phyloP scores from a whole-genome alignment of 1,284 basidiomycete genomes.

The Leccinum pachyderme region DNA sequence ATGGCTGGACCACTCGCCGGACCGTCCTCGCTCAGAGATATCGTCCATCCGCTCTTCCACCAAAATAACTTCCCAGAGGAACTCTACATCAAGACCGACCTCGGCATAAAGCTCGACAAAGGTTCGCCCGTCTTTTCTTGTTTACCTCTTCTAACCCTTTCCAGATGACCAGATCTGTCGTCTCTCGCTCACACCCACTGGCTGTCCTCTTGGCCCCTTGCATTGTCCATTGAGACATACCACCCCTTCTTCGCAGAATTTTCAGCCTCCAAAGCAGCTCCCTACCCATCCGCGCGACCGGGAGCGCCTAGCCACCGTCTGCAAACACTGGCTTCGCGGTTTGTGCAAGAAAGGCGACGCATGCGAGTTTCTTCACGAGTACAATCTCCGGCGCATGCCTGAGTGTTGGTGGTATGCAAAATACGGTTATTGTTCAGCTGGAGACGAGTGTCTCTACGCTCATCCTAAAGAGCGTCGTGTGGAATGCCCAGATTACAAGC shows the following conservation, averaged over 20 bases:
- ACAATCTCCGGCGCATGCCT: slow-evolving; percentile 98
- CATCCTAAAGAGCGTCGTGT: slow-evolving; percentile 94
- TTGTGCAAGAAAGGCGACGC: slow-evolving; percentile 98
- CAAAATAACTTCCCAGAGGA: slow-evolving; percentile 91
- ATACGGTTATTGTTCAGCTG: slow-evolving; percentile 96
- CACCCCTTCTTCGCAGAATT: slow-evolving; percentile 80
- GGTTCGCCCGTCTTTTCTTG: slow-evolving; percentile 45
- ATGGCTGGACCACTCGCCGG: slow-evolving; percentile 58
- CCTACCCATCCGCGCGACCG: slow-evolving; percentile 82
- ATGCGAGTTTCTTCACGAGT: slow-evolving; percentile 99
- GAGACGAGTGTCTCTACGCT: slow-evolving; percentile 97
- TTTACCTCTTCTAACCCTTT: background rate
- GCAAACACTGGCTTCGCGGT: slow-evolving; percentile 98
- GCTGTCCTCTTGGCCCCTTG: slow-evolving; percentile 85
- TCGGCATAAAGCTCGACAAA: slow-evolving; percentile 90
- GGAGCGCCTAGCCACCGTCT: slow-evolving; percentile 90
- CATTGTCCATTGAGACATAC: slow-evolving; percentile 92
- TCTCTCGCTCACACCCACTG: slow-evolving; percentile 71
- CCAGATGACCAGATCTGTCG: slow-evolving; percentile 91
- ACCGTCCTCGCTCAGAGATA: slow-evolving; percentile 67
- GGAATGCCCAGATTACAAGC: slow-evolving; percentile 93
- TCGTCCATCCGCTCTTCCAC: slow-evolving; percentile 87
- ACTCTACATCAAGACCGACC: slow-evolving; percentile 78
- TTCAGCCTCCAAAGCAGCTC: slow-evolving; percentile 78
- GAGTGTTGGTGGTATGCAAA: slow-evolving; percentile 99